phyloP scores from a whole-genome alignment of 1,139 yeast genomes.

The Kurtzmaniella quercitrusa region DNA sequence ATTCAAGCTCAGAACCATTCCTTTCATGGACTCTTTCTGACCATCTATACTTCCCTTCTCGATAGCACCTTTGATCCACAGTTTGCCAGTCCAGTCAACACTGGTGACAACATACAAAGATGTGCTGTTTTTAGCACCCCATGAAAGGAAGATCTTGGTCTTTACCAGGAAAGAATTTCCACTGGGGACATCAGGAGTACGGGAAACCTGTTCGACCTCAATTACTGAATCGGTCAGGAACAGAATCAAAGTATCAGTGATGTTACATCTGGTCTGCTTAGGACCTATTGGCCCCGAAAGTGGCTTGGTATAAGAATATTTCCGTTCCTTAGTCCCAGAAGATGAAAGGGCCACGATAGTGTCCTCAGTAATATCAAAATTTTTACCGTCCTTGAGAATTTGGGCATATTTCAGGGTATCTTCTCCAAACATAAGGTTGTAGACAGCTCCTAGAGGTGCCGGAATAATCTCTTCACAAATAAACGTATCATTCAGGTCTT shows the following conservation, averaged over 20 bases:
- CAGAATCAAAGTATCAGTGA: conserved; percentile 66
- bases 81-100: conserved; percentile 89
- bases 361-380: conserved; percentile 54
- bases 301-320: conserved; percentile 75
- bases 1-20: conserved; percentile 56
- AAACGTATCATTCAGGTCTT: conserved; percentile 57
- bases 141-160: conserved; percentile 62
- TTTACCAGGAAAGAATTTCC: conserved; percentile 78
- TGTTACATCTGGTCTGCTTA: conserved; percentile 81
- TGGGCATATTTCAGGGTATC: conserved; percentile 56
- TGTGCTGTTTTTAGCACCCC: conserved; percentile 76
- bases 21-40: conserved; percentile 66
- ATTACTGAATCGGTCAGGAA: conserved; percentile 57
- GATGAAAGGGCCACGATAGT: conserved; percentile 41
- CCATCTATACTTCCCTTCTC: conserved; percentile 93
- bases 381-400: conserved; percentile 64
- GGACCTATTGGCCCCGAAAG: conserved; percentile 86
- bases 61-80: conserved; percentile 87
- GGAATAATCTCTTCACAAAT: conserved; percentile 56
- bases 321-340: conserved; percentile 38
- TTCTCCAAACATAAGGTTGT: conserved; percentile 65
- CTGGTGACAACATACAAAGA: conserved; percentile 57
- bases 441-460: conserved; percentile 84
- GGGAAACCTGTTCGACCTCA: conserved; percentile 61
- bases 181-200: conserved; percentile 93